Conservation (phyloP, 108 stramenopile species). For the Discostella pseudostelligera region DNA sequence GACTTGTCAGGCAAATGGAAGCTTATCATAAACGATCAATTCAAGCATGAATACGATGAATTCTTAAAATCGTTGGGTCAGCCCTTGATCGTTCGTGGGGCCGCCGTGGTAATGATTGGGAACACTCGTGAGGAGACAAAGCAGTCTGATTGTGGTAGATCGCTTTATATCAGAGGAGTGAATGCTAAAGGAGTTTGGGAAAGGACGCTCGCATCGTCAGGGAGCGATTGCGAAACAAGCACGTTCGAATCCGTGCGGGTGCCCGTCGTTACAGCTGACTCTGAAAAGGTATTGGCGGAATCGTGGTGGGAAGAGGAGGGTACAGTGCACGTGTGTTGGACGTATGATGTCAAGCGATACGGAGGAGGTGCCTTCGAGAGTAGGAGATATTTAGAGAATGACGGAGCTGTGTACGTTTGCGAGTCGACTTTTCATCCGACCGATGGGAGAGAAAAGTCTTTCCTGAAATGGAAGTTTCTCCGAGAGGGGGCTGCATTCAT, state of each 20-base stretch:
- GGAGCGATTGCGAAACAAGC: slow-evolving; percentile 37
- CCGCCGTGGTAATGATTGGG: slow-evolving; percentile 61
- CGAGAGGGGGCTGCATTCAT: slow-evolving; percentile 33
- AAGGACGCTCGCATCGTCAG: slow-evolving; percentile 62
- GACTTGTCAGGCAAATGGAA: slow-evolving; percentile 77
- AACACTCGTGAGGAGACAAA: slow-evolving; percentile 66
- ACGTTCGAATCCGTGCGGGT: slow-evolving; percentile 25
- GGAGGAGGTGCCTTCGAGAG: slow-evolving; percentile 76
- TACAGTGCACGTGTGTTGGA: slow-evolving; percentile 65
- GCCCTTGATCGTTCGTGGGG: slow-evolving; percentile 64
- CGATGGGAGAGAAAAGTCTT: slow-evolving; percentile 33
- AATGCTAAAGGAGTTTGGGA: slow-evolving; percentile 74
- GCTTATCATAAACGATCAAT: slow-evolving; percentile 63
- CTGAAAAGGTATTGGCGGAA: slow-evolving; percentile 64
- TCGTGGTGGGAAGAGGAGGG: slow-evolving; percentile 80
- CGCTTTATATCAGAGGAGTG: slow-evolving; percentile 51
- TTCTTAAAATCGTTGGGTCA: slow-evolving; percentile 71
- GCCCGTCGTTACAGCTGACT: slow-evolving; percentile 60
- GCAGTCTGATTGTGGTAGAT: slow-evolving; percentile 57
- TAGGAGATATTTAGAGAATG: slow-evolving; percentile 60
- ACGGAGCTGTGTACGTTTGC: slow-evolving; percentile 58
- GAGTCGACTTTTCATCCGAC: slow-evolving; percentile 72
- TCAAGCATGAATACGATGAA: slow-evolving; percentile 70
- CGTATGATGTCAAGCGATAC: slow-evolving; percentile 68
- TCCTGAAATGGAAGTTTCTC: slow-evolving; percentile 41